A percentile compares a stretch with the other conserved stretches of the same genome.
Conservation (phyloP, 192 early-diverging fungal species). For the Coemansia sp. region DNA sequence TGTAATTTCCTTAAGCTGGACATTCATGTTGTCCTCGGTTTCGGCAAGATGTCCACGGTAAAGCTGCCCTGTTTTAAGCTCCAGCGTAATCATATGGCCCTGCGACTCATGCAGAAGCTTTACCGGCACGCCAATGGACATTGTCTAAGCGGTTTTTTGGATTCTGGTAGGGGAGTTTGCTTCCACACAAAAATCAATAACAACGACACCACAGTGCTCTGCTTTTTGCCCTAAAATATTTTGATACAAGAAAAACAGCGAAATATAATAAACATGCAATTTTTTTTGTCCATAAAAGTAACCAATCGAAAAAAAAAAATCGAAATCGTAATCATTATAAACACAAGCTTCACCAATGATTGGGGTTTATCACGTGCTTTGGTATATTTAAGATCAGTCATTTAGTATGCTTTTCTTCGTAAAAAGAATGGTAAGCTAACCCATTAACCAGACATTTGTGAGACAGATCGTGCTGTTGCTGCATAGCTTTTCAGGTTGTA, state of each 20-base stretch:
- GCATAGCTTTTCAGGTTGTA: too few species aligned
- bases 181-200: too few species aligned
- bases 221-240: too few species aligned
- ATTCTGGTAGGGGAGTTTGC: too few species aligned
- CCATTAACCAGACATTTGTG: too few species aligned
- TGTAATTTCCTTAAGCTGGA: constrained; percentile 92
- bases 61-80: constrained; percentile 90
- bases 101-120: constrained; percentile 97
- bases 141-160: constrained; percentile 14
- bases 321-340: background rate
- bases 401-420: background rate
- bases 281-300: too few species aligned
- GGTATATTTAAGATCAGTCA: background rate
- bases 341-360: background rate
- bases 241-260: too few species aligned
- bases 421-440: too few species aligned
- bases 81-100: constrained; percentile 94
- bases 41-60: constrained; percentile 95
- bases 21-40: constrained; percentile 99
- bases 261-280: too few species aligned
- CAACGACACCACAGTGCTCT: too few species aligned
- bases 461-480: too few species aligned
- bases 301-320: background rate
- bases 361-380: background rate
- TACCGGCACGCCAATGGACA: constrained; percentile 91